Conservation (phyloP, 495 filamentous ascomycete species). For the Penicillium riverlandense region DNA sequence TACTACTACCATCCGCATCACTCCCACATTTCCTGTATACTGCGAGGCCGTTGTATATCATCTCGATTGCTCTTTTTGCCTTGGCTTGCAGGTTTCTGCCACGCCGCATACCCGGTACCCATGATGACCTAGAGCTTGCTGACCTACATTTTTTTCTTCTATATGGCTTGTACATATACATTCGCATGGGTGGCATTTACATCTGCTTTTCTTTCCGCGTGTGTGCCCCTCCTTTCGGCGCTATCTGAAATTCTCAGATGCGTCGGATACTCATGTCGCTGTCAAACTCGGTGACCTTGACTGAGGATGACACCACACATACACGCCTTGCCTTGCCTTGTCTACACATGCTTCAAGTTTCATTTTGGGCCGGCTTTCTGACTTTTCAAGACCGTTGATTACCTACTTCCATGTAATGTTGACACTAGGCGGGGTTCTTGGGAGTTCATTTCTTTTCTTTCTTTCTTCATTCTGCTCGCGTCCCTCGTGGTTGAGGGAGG, state of each 20-base stretch:
- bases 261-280: too few relatives aligned
- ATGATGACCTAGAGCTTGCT: constrained; percentile 16
- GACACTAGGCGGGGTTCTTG: constrained; percentile 8
- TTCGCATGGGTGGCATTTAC: constrained; percentile 2
- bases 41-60: constrained; percentile 20
- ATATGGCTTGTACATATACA: constrained; percentile 25
- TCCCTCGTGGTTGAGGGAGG: constrained; percentile 1
- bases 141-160: constrained; percentile 13
- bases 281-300: too few relatives aligned
- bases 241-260: not conserved
- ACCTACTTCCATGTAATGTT: constrained; percentile 24
- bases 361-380: constrained; percentile 5
- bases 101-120: constrained; percentile 6
- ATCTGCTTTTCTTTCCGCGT: not conserved
- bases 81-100: constrained; percentile 1
- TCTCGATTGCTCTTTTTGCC: constrained; percentile 1
- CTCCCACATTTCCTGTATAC: constrained; percentile 12
- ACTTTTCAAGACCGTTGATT: constrained; percentile 1
- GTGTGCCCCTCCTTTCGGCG: not conserved
- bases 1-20: not conserved
- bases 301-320: too few relatives aligned
- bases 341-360: not conserved
- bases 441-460: constrained; percentile 9
- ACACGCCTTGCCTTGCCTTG: too few relatives aligned
- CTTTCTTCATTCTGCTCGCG: not conserved